Evolutionary conservation across 192 early-diverging fungal species (phyloP).

Genomic region (Mortierella hygrophila): DNA sequence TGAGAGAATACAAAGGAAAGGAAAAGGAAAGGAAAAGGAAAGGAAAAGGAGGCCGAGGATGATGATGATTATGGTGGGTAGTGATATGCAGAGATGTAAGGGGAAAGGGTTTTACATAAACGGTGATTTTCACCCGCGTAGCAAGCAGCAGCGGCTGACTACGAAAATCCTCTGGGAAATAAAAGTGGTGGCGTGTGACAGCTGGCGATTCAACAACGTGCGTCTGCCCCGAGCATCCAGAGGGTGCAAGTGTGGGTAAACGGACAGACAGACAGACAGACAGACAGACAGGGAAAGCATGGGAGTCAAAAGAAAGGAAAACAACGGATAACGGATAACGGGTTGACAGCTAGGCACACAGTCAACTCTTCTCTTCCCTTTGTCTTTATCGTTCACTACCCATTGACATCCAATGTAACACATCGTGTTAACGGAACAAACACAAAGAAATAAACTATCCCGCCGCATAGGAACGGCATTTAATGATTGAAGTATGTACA

Average conservation of each 20-base stretch:
- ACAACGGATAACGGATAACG: neutral
- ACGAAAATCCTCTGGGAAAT: neutral
- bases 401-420: no score
- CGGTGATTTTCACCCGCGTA: neutral
- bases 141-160: neutral
- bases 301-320: neutral
- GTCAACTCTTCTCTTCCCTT: no score
- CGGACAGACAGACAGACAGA: neutral
- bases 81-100: neutral
- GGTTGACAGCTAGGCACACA: neutral
- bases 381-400: no score
- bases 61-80: neutral
- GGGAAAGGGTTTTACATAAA: neutral
- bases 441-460: neutral
- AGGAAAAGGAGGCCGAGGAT: neutral
- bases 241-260: no score
- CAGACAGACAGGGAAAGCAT: neutral
- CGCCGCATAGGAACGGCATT: neutral
- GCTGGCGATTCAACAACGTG: neutral
- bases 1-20: no score
- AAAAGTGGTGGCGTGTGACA: conserved; percentile 3
- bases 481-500: neutral
- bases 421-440: no score
- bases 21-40: no score
- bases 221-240: neutral